phyloP scores from a whole-genome alignment of 2,329 filamentous ascomycete species.

The Rhynchosporium agropyri region DNA sequence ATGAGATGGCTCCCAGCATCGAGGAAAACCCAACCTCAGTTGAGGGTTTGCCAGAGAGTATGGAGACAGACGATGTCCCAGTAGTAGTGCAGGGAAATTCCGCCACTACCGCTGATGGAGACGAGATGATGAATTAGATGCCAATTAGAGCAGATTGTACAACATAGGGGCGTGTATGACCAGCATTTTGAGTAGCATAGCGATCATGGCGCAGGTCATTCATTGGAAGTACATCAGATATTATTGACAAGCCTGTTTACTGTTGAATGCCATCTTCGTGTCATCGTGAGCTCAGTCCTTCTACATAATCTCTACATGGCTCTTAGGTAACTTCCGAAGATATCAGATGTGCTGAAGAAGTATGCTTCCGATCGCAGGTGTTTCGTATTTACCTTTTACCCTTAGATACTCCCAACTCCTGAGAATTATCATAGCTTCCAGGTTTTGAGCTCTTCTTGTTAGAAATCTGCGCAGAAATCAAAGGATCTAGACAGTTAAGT shows the following conservation, averaged over 20 bases:
- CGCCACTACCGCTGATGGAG: not conserved
- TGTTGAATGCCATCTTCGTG: slow-evolving; percentile 42
- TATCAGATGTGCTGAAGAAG: slow-evolving; percentile 54
- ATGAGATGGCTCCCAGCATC: slow-evolving; percentile 15
- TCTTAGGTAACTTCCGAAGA: slow-evolving; percentile 44
- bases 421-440: too few relatives aligned
- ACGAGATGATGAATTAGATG: slow-evolving; percentile 2
- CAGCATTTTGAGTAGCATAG: slow-evolving; percentile 12
- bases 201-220: slow-evolving; percentile 16
- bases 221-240: slow-evolving; percentile 7
- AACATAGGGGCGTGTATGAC: slow-evolving; percentile 11
- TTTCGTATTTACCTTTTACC: slow-evolving; percentile 51
- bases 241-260: slow-evolving; percentile 44
- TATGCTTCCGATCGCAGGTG: slow-evolving; percentile 50
- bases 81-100: not conserved
- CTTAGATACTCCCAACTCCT: slow-evolving; percentile 47
- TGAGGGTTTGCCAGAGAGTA: slow-evolving; percentile 2
- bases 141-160: slow-evolving; percentile 14
- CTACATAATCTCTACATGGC: not conserved
- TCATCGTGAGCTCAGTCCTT: not conserved
- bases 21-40: slow-evolving; percentile 6
- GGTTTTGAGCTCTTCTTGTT: too few relatives aligned
- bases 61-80: not conserved
- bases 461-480: too few relatives aligned
- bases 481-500: too few relatives aligned